A percentile compares a stretch with the other conserved stretches of the same genome.
Conservation (phyloP, 2,329 filamentous ascomycete species). For the Orbilia blumenaviensis region DNA sequence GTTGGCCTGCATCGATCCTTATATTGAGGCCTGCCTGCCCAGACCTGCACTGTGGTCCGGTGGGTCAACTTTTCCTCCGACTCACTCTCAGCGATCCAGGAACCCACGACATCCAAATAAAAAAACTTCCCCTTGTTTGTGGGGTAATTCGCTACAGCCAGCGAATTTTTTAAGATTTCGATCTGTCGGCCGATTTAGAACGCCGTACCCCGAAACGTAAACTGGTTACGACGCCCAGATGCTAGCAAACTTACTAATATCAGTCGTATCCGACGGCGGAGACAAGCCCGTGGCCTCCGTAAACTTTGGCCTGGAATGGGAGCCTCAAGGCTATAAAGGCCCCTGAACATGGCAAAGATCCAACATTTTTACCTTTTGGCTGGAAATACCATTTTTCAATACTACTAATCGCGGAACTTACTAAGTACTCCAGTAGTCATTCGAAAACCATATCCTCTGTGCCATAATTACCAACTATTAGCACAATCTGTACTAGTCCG, state of each 20-base stretch:
- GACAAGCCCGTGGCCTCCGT: constrained; percentile 11
- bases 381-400: background rate
- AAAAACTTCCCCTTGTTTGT: background rate
- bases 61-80: constrained; percentile 27
- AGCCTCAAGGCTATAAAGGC: constrained; percentile 14
- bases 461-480: too few relatives aligned
- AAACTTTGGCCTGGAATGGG: background rate
- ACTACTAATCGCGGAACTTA: background rate
- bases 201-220: constrained; percentile 15
- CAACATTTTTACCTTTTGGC: constrained; percentile 1
- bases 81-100: background rate
- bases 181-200: constrained; percentile 35
- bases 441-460: background rate
- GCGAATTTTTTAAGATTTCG: constrained; percentile 14
- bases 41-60: background rate
- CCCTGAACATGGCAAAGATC: constrained; percentile 16
- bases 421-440: too few relatives aligned
- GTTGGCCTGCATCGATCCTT: constrained; percentile 2
- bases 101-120: background rate
- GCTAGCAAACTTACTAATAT: constrained; percentile 29
- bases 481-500: too few relatives aligned
- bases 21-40: constrained; percentile 1
- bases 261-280: constrained; percentile 4
- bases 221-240: constrained; percentile 8
- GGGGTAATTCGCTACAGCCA: constrained; percentile 2